Conservation (phyloP, 805 yeast species). For the Wickerhamomyces chaumierensis region DNA sequence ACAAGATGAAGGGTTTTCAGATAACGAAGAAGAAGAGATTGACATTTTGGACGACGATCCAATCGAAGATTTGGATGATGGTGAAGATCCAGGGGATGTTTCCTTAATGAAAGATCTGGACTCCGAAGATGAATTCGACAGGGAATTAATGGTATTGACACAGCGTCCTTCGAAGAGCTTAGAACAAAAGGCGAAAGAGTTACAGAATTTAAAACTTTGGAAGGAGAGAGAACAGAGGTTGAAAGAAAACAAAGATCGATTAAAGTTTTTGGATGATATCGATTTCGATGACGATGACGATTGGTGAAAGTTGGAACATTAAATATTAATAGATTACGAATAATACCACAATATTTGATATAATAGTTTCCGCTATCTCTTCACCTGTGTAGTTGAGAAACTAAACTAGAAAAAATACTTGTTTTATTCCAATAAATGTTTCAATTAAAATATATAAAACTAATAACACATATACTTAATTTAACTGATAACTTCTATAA, state of each 20-base stretch:
- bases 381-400: no score
- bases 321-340: no score
- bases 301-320: not conserved
- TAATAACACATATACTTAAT: no score
- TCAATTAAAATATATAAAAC: no score
- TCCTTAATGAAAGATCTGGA: not conserved
- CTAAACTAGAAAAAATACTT: no score
- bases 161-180: slow-evolving; percentile 11
- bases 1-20: slow-evolving; percentile 8
- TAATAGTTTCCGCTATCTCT: no score
- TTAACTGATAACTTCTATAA: no score
- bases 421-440: no score
- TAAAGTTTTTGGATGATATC: slow-evolving; percentile 13
- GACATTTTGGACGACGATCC: slow-evolving; percentile 19
- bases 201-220: not conserved
- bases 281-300: slow-evolving; percentile 8
- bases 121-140: slow-evolving; percentile 23
- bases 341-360: no score
- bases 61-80: slow-evolving; percentile 5
- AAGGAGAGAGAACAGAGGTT: slow-evolving; percentile 2
- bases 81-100: slow-evolving; percentile 16
- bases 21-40: slow-evolving; percentile 9
- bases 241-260: not conserved
- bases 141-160: slow-evolving; percentile 17
- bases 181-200: not conserved